Conservation (phyloP, 2,329 filamentous ascomycete species). For the Massarina eburnea region DNA sequence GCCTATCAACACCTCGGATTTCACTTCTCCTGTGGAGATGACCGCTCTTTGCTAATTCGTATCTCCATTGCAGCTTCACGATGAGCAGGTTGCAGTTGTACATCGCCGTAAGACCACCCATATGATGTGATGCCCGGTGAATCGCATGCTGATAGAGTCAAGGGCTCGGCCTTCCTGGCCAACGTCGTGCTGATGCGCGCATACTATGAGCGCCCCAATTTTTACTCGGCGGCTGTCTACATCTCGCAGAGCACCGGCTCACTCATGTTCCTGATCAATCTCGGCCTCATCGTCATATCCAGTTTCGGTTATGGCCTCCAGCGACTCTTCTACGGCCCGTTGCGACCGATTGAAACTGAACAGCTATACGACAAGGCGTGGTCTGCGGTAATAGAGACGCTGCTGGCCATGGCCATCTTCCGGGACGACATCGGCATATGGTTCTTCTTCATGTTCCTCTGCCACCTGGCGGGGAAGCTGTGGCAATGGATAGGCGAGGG, state of each 20-base stretch:
- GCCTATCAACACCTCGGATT: constrained; percentile 11
- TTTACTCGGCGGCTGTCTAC: constrained; percentile 97
- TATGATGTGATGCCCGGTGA: not conserved
- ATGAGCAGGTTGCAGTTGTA: constrained; percentile 41
- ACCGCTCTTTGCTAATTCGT: constrained; percentile 7
- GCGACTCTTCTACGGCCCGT: constrained; percentile 82
- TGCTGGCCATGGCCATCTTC: constrained; percentile 97
- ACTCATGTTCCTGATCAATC: constrained; percentile 89
- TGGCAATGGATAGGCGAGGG: constrained; percentile 99
- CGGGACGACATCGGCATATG: constrained; percentile 90
- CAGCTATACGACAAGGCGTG: constrained; percentile 96
- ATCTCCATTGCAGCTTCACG: constrained; percentile 6
- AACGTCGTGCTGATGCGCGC: constrained; percentile 83
- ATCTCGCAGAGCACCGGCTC: constrained; percentile 95
- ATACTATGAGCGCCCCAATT: constrained; percentile 93
- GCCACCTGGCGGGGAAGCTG: constrained; percentile 88
- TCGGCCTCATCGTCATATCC: constrained; percentile 78
- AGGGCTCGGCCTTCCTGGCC: constrained; percentile 77
- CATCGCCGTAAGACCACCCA: constrained; percentile 29
- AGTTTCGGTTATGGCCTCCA: constrained; percentile 85
- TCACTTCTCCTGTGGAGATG: constrained; percentile 8
- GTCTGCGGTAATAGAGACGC: constrained; percentile 97
- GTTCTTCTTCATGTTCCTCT: constrained; percentile 96
- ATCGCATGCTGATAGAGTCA: constrained; percentile 17
- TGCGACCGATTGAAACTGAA: constrained; percentile 93